phyloP scores from a whole-genome alignment of 257 asterid genomes.

The Ligustrum vulgare region DNA sequence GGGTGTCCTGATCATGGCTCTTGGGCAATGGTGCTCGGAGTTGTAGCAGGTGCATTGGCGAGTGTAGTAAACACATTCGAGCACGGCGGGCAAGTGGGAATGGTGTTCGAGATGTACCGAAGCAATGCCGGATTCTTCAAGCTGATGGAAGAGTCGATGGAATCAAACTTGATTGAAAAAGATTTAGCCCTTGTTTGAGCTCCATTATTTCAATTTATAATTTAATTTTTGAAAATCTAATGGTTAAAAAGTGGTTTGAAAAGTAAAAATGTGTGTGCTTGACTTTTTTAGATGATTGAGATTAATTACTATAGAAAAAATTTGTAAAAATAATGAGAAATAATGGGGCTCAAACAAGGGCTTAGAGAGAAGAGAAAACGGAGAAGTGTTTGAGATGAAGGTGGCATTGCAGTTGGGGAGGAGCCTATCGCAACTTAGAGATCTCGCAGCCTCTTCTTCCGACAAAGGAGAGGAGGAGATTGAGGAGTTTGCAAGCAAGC shows the following conservation, averaged over 20 bases:
- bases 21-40: constrained; percentile 28
- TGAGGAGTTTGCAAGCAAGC: constrained; percentile 43
- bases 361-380: constrained; percentile 38
- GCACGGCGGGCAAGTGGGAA: constrained; percentile 54
- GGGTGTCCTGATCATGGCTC: constrained; percentile 23
- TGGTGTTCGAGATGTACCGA: constrained; percentile 55
- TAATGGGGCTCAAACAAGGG: too few relatives aligned
- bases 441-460: constrained; percentile 23
- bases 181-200: too few relatives aligned
- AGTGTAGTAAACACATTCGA: constrained; percentile 37
- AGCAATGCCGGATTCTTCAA: constrained; percentile 47
- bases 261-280: too few relatives aligned
- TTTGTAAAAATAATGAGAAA: too few relatives aligned
- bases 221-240: too few relatives aligned
- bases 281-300: too few relatives aligned
- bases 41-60: constrained; percentile 38
- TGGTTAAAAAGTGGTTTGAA: too few relatives aligned
- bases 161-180: constrained; percentile 25
- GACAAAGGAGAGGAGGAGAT: background rate
- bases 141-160: constrained; percentile 41
- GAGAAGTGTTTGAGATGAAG: constrained; percentile 46
- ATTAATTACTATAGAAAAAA: too few relatives aligned
- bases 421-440: constrained; percentile 39
- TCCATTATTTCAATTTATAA: too few relatives aligned
- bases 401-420: constrained; percentile 50